Base-by-base conservation (phyloP, 228 moss, liverwort and hornwort species). In the Sphagnum magellanicum region DNA sequence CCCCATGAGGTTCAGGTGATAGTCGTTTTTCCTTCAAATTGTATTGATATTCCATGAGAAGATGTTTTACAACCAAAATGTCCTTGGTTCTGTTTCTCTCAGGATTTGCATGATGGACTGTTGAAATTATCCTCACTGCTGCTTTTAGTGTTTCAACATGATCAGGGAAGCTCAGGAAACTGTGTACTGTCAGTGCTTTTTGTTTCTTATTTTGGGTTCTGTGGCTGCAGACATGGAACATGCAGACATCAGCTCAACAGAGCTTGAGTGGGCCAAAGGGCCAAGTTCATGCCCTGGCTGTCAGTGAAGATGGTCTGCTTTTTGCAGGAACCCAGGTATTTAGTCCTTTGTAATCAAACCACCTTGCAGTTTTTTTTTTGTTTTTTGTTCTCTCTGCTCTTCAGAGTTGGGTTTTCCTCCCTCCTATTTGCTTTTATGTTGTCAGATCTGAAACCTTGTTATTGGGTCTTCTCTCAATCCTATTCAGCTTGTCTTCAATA, bases 271-370 rank as follows among this genome's bases (percentile, higher is more conserved):
- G 90, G 16, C 79, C 81, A 51, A 84, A 77, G 16, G 93, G 94
- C 61, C 90, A 93, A 78, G 92, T 98, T 62, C 94, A 93, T 78
- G 87, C 93, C 48, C 85, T 98, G 6, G 90, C 98, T 4, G 88
- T 92, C 69, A 80, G 71, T 58, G 81, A 83, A 5, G 98, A 89
- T 70, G 86, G 82, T 50, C 78, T 85, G 79, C 74, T 85, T 53
- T 81, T 85, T 71, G 85, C 85, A 63, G 85, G 85, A 32, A 79
- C 75, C 50, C 79, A 78, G 52, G 53, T 55, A 55, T 7, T 7
- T 12, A 7, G 53, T 12, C 53, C 12, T 76, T 76, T 51, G 12
- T 55, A 12, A 12, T 55, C 53, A 55, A 55, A 55, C 9, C 53
- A 7, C 53, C 7, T 55, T 55, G 53, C 53, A 55, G 12, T 7